These are phyloP conservation scores for Oryza australiensis DNA, from an alignment of 176 grass and related monocot species.

Conservation along the genomic window DNA sequence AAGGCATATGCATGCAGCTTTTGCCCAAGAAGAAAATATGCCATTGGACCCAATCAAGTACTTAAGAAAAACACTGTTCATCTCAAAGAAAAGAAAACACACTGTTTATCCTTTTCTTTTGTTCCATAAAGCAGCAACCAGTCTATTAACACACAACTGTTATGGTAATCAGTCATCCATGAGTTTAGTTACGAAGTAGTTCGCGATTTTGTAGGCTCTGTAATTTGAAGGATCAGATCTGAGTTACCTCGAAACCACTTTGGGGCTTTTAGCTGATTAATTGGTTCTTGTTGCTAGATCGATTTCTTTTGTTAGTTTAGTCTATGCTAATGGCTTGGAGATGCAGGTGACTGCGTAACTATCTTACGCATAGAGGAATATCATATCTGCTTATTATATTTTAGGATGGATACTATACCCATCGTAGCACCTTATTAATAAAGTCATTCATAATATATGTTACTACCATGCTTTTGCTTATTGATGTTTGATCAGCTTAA, in stretches of 20 bases:
- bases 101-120: background rate
- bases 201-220: background rate
- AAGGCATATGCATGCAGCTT: slow-evolving; percentile 22
- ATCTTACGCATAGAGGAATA: background rate
- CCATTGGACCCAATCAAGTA: background rate
- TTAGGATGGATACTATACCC: background rate
- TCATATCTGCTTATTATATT: slow-evolving; percentile 24
- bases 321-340: slow-evolving; percentile 12
- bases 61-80: background rate
- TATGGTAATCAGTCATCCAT: slow-evolving; percentile 14
- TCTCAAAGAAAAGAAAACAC: background rate
- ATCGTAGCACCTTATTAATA: background rate
- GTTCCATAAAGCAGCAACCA: background rate
- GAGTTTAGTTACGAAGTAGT: background rate
- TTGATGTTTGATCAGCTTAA: background rate
- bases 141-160: background rate
- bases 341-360: slow-evolving; percentile 23
- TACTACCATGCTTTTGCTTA: background rate
- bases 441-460: background rate
- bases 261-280: background rate
- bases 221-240: background rate
- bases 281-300: background rate
- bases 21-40: slow-evolving; percentile 1
- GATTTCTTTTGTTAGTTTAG: slow-evolving; percentile 22
- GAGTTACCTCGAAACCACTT: background rate